Percentiles rank a stretch among this genome's conserved stretches.
Evolutionary conservation across 1,284 basidiomycete species (phyloP).

Genomic region (Tylopilus orsonianus): DNA sequence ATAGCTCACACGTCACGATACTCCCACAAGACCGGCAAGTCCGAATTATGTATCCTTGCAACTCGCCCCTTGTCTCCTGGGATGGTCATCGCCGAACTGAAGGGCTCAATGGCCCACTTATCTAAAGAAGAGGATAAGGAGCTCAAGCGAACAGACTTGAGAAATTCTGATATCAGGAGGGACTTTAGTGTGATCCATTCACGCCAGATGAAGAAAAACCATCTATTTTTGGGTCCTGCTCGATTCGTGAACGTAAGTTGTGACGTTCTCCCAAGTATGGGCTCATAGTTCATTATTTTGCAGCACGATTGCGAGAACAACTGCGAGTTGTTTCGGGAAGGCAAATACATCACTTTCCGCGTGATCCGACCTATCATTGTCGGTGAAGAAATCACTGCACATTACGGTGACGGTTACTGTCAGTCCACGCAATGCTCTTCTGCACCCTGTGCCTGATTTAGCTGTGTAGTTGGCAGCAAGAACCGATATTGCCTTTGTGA

Average conservation of each 20-base stretch:
- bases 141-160: slow-evolving; percentile 69
- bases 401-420: slow-evolving; percentile 86
- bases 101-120: slow-evolving; percentile 85
- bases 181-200: slow-evolving; percentile 93
- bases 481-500: slow-evolving; percentile 89
- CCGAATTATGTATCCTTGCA: slow-evolving; percentile 87
- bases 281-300: slow-evolving; percentile 22
- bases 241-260: slow-evolving; percentile 88
- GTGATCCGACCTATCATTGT: slow-evolving; percentile 76
- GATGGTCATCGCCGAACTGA: slow-evolving; percentile 75
- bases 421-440: slow-evolving; percentile 35
- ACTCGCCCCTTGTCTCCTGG: slow-evolving; percentile 72
- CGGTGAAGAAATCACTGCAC: slow-evolving; percentile 86
- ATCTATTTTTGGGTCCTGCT: slow-evolving; percentile 89
- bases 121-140: slow-evolving; percentile 81
- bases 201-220: slow-evolving; percentile 87
- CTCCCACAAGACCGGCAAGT: slow-evolving; percentile 81
- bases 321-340: slow-evolving; percentile 83
- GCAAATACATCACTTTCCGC: slow-evolving; percentile 86
- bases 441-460: slow-evolving; percentile 17
- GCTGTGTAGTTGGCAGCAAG: slow-evolving; percentile 69
- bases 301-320: slow-evolving; percentile 93
- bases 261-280: slow-evolving; percentile 15
- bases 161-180: slow-evolving; percentile 71
- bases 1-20: slow-evolving; percentile 86